Percentiles rank a stretch among this genome's conserved stretches.
These are phyloP conservation scores for Xerocomellus intermedius DNA, from an alignment of 768 basidiomycete species.

Conservation along the genomic window DNA sequence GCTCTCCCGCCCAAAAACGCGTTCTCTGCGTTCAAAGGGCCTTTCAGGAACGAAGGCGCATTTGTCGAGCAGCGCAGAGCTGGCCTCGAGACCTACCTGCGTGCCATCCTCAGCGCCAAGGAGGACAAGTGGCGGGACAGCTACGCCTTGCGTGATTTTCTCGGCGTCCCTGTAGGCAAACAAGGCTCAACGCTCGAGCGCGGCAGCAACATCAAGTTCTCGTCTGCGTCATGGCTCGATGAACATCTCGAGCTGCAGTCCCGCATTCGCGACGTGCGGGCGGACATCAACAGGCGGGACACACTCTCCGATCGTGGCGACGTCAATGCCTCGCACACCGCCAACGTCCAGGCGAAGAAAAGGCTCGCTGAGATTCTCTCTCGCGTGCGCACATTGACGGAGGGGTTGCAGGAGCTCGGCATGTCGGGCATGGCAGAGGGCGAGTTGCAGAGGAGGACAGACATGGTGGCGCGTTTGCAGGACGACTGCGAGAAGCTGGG, in stretches of 20 bases:
- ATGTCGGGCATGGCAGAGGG: constrained; percentile 81
- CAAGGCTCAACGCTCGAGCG: constrained; percentile 36
- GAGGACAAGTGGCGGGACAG: constrained; percentile 82
- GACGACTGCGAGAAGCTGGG: constrained; percentile 90
- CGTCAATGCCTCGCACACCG: constrained; percentile 67
- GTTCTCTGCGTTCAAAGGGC: constrained; percentile 61
- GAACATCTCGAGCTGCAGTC: constrained; percentile 80
- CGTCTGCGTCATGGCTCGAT: constrained; percentile 82
- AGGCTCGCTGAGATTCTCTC: constrained; percentile 75
- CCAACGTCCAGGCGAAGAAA: constrained; percentile 84
- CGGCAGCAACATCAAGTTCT: constrained; percentile 50
- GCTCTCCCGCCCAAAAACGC: constrained; percentile 84
- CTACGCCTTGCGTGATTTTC: constrained; percentile 81
- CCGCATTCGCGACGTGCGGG: constrained; percentile 76
- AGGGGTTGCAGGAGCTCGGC: constrained; percentile 63
- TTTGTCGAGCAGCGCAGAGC: constrained; percentile 73
- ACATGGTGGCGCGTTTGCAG: constrained; percentile 83
- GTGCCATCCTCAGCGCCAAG: constrained; percentile 78
- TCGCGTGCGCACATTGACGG: constrained; percentile 69
- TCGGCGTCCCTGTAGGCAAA: constrained; percentile 74
- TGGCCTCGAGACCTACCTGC: constrained; percentile 81
- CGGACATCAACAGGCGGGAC: constrained; percentile 85
- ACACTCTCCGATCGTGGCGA: constrained; percentile 76
- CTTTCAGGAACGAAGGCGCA: constrained; percentile 48
- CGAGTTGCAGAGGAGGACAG: constrained; percentile 86